These are phyloP conservation scores for Pyricularia sp. DNA, from an alignment of 2,329 filamentous ascomycete species.

Conservation along the genomic window DNA sequence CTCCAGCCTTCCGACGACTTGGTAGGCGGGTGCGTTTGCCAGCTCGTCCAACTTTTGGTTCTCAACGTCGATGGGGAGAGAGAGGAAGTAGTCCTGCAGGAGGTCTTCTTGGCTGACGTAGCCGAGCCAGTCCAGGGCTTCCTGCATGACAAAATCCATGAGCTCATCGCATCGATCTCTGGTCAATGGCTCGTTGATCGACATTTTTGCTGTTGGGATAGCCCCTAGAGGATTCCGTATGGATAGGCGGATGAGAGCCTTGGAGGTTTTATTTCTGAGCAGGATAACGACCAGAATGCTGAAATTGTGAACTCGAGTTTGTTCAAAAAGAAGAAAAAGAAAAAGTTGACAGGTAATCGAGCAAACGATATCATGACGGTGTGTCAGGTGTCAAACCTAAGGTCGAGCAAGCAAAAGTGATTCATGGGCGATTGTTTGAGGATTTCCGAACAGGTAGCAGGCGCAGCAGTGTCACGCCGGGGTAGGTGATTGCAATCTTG, in stretches of 20 bases:
- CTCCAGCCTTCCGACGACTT: neutral
- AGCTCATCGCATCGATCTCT: neutral
- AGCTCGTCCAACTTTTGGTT: neutral
- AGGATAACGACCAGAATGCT: neutral
- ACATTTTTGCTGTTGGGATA: neutral
- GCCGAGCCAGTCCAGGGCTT: neutral
- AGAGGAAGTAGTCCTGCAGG: neutral
- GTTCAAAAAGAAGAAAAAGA: neutral
- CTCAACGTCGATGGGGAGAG: neutral
- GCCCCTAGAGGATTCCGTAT: neutral
- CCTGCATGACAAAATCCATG: neutral
- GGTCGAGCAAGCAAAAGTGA: neutral
- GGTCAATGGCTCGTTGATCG: neutral
- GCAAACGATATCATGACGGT: neutral
- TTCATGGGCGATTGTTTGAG: neutral
- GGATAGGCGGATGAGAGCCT: neutral
- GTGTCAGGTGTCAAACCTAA: neutral
- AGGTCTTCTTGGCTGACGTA: neutral
- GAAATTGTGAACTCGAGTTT: neutral
- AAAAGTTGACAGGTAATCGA: neutral
- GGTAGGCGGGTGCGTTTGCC: neutral
- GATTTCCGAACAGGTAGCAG: neutral
- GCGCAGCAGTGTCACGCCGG: neutral
- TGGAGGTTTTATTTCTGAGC: neutral
- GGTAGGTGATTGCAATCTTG: neutral